Base-by-base conservation (phyloP, 2,329 filamentous ascomycete genomes). In the Arthrocladium fulminans region DNA sequence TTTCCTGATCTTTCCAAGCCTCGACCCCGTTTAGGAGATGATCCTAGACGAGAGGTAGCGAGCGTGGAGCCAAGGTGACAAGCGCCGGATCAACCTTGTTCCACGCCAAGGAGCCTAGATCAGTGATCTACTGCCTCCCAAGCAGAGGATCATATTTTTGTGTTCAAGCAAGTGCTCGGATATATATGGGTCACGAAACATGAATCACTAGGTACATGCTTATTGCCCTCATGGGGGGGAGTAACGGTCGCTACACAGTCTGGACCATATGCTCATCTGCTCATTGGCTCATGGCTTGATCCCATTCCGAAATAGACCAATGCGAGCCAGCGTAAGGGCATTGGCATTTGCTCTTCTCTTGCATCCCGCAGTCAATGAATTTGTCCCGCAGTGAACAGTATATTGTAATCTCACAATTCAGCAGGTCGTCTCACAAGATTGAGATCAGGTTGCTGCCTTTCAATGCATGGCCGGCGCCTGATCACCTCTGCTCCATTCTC, bases 291-390 rank as follows among this genome's bases (percentile, higher is more conserved):
- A 43, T 43, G 9, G 22, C 40, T 25, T 24, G 24, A 12, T 29
- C 10, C 40, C 40, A 25, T n/a, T 43, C 20, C 40, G 20, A 43
- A n/a, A 25, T 43, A 3, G 40, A 43, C 22, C 20, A 10, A 27
- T 43, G 40, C 10, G 40, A 43, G 12, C 40, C 40, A 12, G 3
- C 40, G 24, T 43, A 24, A 43, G 25, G 40, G 22, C 20, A 27
- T 43, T 43, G 20, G 20, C 22, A 15, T 27, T 43, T 13, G 40
- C 40, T 43, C 24, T 10, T 15, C 25, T 24, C 24, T 24, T 43
- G 24, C n/a, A 40, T 19, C 20, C 29, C 15, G 24, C 3, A 12
- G 40, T 43, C 40, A 43, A 29, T 24, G 29, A 22, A n/a, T n/a
- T 3, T 13, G 13, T 17, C 20, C 6, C 19, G 13, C 12, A 10